phyloP scores from a whole-genome alignment of 306 rosid species.

The Cicer pinnatifidum region DNA sequence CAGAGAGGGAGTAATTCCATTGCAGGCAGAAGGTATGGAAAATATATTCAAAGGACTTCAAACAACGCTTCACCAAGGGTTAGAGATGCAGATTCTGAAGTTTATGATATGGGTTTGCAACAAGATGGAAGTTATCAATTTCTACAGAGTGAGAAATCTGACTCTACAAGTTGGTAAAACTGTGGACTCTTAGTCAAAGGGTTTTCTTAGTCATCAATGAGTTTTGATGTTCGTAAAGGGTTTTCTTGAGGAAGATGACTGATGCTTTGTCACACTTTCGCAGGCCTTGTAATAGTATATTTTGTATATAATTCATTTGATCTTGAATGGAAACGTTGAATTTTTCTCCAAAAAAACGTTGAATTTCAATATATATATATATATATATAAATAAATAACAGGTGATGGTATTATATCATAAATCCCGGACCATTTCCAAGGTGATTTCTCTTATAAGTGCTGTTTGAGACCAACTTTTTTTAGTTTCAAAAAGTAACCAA shows the following conservation, averaged over 20 bases:
- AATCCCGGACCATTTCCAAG: slow-evolving; percentile 1
- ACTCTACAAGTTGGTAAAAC: slow-evolving; percentile 20
- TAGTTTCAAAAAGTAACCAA: not conserved
- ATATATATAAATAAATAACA: not conserved
- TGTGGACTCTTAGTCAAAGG: slow-evolving; percentile 9
- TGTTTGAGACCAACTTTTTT: slow-evolving; percentile 25
- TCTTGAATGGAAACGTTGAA: slow-evolving; percentile 25
- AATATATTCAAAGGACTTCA: slow-evolving; percentile 29
- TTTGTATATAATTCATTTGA: slow-evolving; percentile 40
- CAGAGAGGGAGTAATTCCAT: slow-evolving; percentile 45
- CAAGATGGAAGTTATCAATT: slow-evolving; percentile 72
- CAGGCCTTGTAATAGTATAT: slow-evolving; percentile 12
- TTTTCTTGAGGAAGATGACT: slow-evolving; percentile 32
- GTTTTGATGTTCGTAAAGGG: slow-evolving; percentile 18
- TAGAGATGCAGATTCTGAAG: slow-evolving; percentile 53
- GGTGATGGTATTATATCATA: not conserved
- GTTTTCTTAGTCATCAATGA: slow-evolving; percentile 23
- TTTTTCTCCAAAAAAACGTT: not conserved
- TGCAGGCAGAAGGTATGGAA: slow-evolving; percentile 35
- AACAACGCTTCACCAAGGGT: slow-evolving; percentile 45
- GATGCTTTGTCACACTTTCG: slow-evolving; percentile 22
- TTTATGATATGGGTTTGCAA: slow-evolving; percentile 75
- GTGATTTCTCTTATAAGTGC: slow-evolving; percentile 19
- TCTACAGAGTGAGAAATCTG: slow-evolving; percentile 47
- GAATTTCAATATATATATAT: not conserved